Percentiles rank a stretch among this genome's conserved stretches.
These are phyloP conservation scores for Claviceps citrina DNA, from an alignment of 2,329 filamentous ascomycete genomes.

Conservation along the genomic window DNA sequence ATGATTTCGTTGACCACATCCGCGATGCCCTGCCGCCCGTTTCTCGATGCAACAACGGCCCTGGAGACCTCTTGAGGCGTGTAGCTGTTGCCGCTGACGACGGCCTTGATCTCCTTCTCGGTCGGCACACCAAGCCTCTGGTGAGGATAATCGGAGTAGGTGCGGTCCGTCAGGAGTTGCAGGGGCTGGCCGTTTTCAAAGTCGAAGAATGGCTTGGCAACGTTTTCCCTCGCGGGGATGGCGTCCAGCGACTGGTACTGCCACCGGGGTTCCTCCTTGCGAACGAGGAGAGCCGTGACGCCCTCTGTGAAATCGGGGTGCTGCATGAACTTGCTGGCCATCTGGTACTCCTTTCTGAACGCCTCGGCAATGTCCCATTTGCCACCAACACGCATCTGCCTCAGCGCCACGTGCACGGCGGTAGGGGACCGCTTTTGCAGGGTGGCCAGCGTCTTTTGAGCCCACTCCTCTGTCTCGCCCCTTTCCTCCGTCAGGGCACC, in stretches of 20 bases:
- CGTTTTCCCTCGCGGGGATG: conserved; percentile 36
- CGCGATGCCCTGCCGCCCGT: conserved; percentile 52
- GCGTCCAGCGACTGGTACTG: conserved; percentile 56
- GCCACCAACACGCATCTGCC: conserved; percentile 63
- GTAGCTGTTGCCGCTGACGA: conserved; percentile 25
- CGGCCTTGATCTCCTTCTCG: conserved; percentile 42
- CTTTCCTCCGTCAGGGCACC: conserved; percentile 42
- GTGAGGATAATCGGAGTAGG: conserved; percentile 64
- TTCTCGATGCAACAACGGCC: conserved; percentile 43
- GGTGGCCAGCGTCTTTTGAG: conserved; percentile 57
- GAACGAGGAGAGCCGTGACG: conserved; percentile 65
- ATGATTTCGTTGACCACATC: conserved; percentile 56
- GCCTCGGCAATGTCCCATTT: conserved; percentile 71
- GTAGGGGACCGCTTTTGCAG: conserved; percentile 71
- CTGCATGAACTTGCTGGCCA: conserved; percentile 77
- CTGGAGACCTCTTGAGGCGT: conserved; percentile 44
- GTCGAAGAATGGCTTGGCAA: conserved; percentile 55
- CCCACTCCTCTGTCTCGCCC: conserved; percentile 53
- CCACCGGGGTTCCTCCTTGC: conserved; percentile 60
- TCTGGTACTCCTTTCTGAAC: conserved; percentile 72
- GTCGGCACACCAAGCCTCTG: conserved; percentile 53
- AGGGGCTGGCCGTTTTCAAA: conserved; percentile 33
- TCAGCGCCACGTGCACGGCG: conserved; percentile 67
- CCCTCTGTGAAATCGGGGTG: conserved; percentile 86
- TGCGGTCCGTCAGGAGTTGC: conserved; percentile 42